phyloP scores from a whole-genome alignment of 2,329 filamentous ascomycete genomes.

The Colletotrichum limetticola region DNA sequence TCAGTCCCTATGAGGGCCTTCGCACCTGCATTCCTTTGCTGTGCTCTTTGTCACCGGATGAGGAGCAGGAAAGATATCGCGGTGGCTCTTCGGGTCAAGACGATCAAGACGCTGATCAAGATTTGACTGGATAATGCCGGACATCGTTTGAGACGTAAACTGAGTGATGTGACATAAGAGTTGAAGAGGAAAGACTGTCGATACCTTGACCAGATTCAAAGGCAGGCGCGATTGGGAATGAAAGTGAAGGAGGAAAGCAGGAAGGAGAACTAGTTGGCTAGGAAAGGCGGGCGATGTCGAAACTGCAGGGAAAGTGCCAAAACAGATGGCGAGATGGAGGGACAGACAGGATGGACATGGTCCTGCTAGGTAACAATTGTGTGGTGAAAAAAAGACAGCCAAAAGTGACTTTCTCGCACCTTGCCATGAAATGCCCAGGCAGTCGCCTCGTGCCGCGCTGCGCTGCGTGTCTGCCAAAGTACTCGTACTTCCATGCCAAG shows the following conservation, averaged over 20 bases:
- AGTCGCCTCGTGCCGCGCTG: background rate
- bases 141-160: background rate
- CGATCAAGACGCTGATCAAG: too few relatives aligned
- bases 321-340: background rate
- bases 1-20: background rate
- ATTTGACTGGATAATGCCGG: background rate
- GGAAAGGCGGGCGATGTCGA: background rate
- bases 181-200: background rate
- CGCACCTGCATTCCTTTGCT: background rate
- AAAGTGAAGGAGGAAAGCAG: background rate
- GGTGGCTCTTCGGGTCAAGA: background rate
- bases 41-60: background rate
- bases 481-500: background rate
- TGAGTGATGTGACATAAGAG: background rate
- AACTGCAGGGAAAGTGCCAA: background rate
- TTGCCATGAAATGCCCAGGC: background rate
- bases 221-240: background rate
- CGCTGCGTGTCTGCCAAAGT: background rate
- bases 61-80: background rate
- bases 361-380: background rate
- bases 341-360: background rate
- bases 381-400: background rate
- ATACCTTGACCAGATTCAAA: background rate
- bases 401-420: background rate
- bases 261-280: background rate